Evolutionary conservation across 495 filamentous ascomycete genomes (phyloP), one percentile per base, ranked within the genome.

Genomic region (Aspergillus sclerotiicarbonarius): DNA sequence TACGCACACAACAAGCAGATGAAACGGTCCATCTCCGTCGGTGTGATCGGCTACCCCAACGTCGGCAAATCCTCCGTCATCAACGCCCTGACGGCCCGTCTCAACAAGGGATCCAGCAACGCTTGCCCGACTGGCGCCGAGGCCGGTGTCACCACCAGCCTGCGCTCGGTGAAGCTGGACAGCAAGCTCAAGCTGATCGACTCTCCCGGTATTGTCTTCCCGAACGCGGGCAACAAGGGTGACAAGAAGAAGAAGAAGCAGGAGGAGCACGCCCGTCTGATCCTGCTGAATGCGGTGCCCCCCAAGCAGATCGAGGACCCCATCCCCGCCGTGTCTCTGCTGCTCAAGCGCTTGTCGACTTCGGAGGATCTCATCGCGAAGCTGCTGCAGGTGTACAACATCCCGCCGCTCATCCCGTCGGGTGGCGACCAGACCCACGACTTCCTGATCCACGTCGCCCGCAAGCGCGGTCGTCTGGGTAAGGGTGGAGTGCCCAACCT

Each of bases 31-130:
- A 86, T 94, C 67, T 90, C 88, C 45, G 92, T 98, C 54, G 93
- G 93, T 62, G 88, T 98, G 47, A 92, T 98, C 66, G 93, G 93
- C 43, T 96, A 96, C 75, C 93, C 93, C 58, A 98, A 98, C 73
- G 93, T 96, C 59, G 93, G 93, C 70, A 98, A 98, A 74, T 96
- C 91, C 15, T 96, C 91, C 47, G 90, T 98, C 60, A 96, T 98
- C 82, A 98, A 98, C 70, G 89, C 91, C 8, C 86, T 98, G 35
- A 89, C 89, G 5, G 86, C 90, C 32, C 87, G 91, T 46, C 76
- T 96, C 32, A 88, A 90, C 60, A 84, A 87, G 57, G 77, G 80
- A 39, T 76, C 76, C 55, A 78, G 73, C 68, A 82, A 83, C 19
- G 89, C 90, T 31, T 96, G 91, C 70, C 92, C 93, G 0, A 87